Evolutionary conservation across 2,329 filamentous ascomycete genomes (phyloP), one percentile per base, ranked within the genome.

Genomic region (Cladobotryum mycophilum): DNA sequence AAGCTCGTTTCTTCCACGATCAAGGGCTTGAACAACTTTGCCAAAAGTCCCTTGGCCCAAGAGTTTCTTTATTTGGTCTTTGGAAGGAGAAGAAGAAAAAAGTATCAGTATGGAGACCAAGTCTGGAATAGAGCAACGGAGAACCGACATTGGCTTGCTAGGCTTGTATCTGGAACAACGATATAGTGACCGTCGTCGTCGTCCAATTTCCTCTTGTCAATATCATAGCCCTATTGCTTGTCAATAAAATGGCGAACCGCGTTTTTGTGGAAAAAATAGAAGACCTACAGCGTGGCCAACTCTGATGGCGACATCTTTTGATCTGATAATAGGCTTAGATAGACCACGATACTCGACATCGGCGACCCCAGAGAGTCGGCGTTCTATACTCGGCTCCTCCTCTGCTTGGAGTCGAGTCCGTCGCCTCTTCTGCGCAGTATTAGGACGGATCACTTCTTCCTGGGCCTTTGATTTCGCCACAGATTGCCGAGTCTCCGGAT

Each of bases 181-280:
- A 96, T 89, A 65, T 96, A 97, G 68, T 97, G 92, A 4, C 92
- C 92, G 61, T 97, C 92, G 44, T 96, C 90, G 58, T 97, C 92
- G 61, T 97, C 92, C 42, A 92, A 85, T 65, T 93, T 93, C 58
- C 52, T 78, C 74, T 41, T 41, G 38, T 17, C 38, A 17, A 18
- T 41, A 1, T 17, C 17, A 38, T 38, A 38, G 14, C 14, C 15
- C 36, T 17, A 38, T n/a, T 38, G 36, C 15, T 38, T 7, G 15
- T 38, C 14, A n/a, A n/a, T n/a, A 6, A 38, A 38, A 30, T 30
- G 20, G 15, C 15, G 38, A 20, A 41, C 20, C 17, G 15, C 12
- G 5, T 38, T 17, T 22, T 17, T 22, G 38, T n/a, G 38, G 15
- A 14, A 20, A 14, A 20, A 5, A 41, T 5, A 20, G 2, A 11